Evolutionary conservation across 1,284 basidiomycete species (phyloP), one percentile per base, ranked within the genome.

Genomic region (Chalciporus sp.): DNA sequence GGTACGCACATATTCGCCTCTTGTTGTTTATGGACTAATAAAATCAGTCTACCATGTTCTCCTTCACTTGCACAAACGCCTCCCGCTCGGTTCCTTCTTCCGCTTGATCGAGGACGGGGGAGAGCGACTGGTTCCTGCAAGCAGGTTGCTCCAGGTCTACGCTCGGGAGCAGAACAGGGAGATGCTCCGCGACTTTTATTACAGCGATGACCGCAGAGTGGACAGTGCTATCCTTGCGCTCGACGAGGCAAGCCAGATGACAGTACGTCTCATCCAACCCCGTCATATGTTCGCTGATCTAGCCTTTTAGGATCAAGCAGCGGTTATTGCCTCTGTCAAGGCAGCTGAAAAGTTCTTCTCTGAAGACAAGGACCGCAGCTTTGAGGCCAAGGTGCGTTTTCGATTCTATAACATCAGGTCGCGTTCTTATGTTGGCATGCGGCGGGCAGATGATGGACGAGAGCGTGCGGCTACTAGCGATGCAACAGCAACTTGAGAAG

Each of bases 131-230:
- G 82, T 81, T 2, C 85, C 83, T 20, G 95, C 94, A 0, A 89
- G 76, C 69, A 86, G 71, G 55, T 73, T 96, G 9, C 77, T 96
- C 33, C 88, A 95, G 66, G 90, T 94, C 0, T 97, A 95, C 69
- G 94, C 93, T 1, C 79, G 89, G 37, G 90, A 95, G 66, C 90
- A 93, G 64, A 94, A 98, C 68, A 77, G 88, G 44, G 94, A 95
- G 58, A 88, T 99, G 82, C 76, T 98, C 12, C 81, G 92, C 16
- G 95, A 99, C 70, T 98, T 97, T 71, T 99, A 96, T 73, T 99
- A 96, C 69, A 96, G 96, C 48, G 97, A 99, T 67, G 97, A 99
- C 72, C 81, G 96, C 56, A 81, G 96, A 42, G 89, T 93, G 7
- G 95, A 98, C 65, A 95, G 88, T 67, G 97, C 94, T 0, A 82